phyloP scores from a whole-genome alignment of 163 green algal genomes.

The Dunaliella salina region DNA sequence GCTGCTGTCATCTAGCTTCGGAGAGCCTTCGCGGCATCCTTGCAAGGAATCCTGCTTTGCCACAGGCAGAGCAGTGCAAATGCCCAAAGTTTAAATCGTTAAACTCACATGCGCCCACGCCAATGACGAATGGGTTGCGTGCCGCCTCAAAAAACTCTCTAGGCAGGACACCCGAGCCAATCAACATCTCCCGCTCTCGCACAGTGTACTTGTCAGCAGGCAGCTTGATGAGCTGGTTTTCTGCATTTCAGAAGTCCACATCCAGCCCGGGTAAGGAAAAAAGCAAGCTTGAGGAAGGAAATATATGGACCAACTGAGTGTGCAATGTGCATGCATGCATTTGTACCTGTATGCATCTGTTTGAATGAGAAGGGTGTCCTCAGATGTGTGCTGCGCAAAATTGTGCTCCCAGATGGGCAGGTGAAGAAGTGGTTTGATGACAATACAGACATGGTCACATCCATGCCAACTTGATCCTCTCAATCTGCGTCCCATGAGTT shows the following conservation, averaged over 20 bases:
- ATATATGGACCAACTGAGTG: too few relatives aligned
- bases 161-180: constrained; percentile 56
- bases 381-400: too few relatives aligned
- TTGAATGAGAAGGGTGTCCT: too few relatives aligned
- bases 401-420: too few relatives aligned
- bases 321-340: too few relatives aligned
- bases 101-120: constrained; percentile 45
- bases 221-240: constrained; percentile 69
- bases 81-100: background rate
- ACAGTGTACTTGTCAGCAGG: constrained; percentile 80
- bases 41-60: background rate
- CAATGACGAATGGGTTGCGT: constrained; percentile 56
- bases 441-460: background rate
- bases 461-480: background rate
- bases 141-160: constrained; percentile 64
- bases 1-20: background rate
- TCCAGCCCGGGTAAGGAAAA: too few relatives aligned
- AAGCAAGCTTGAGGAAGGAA: too few relatives aligned
- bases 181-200: constrained; percentile 82
- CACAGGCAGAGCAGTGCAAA: background rate
- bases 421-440: background rate
- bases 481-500: too few relatives aligned
- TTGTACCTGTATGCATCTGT: too few relatives aligned
- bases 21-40: background rate
- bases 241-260: constrained; percentile 26